Evolutionary conservation across 2,329 filamentous ascomycete species (phyloP).

Genomic region (Fusarium duplospermum): DNA sequence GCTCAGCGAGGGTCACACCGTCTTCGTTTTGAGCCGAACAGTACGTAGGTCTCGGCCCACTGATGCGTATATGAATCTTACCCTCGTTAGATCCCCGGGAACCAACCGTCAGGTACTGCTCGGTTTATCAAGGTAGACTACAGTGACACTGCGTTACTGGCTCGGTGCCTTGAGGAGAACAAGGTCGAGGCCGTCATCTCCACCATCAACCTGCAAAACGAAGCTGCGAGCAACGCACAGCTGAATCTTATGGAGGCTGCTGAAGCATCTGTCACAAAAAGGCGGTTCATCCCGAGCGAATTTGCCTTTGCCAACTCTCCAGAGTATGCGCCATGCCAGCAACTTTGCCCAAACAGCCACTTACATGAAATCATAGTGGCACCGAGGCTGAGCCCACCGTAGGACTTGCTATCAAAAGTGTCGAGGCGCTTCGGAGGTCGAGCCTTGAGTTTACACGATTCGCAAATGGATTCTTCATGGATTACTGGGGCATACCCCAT

Average conservation of each 20-base stretch:
- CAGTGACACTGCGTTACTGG: background rate
- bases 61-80: background rate
- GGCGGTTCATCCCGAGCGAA: background rate
- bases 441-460: background rate
- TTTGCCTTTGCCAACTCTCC: background rate
- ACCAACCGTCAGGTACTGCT: background rate
- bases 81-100: background rate
- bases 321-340: background rate
- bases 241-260: background rate
- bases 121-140: background rate
- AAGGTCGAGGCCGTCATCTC: background rate
- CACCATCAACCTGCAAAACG: background rate
- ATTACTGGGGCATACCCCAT: background rate
- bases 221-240: background rate
- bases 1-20: background rate
- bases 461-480: background rate
- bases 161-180: background rate
- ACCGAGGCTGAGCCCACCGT: background rate
- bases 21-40: background rate
- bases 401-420: background rate
- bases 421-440: background rate
- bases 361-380: background rate
- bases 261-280: background rate
- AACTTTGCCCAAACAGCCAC: background rate
- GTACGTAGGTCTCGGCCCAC: background rate